phyloP scores from a whole-genome alignment of 371 early-diverging fungal species.

The Mucor circinelloides region DNA sequence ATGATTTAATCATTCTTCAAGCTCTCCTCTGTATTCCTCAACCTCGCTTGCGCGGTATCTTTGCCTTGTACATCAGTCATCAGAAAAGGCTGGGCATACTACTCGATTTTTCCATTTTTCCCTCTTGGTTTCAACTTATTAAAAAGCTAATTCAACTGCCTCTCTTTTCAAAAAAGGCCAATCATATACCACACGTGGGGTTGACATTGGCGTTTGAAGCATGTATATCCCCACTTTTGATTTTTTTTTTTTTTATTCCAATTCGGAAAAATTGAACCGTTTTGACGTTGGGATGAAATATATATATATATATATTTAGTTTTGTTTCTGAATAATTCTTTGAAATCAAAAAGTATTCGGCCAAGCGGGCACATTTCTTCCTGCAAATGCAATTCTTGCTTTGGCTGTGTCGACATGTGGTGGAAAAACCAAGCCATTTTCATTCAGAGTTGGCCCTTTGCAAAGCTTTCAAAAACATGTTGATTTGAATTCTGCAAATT shows the following conservation, averaged over 20 bases:
- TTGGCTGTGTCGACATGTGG: neutral
- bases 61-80: neutral
- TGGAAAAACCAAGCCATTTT: neutral
- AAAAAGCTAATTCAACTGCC: neutral
- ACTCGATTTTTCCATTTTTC: neutral
- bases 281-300: too few relatives aligned
- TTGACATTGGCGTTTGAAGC: neutral
- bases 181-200: slow-evolving; percentile 10
- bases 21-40: neutral
- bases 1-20: neutral
- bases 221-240: neutral
- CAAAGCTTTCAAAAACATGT: neutral
- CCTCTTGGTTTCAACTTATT: neutral
- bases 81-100: neutral
- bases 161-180: neutral
- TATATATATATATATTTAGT: neutral
- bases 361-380: neutral
- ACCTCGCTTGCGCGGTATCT: neutral
- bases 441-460: neutral
- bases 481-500: neutral
- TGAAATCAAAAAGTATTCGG: neutral
- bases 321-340: neutral
- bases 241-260: neutral
- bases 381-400: neutral
- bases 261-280: neutral